Evolutionary conservation across 495 filamentous ascomycete species (phyloP), one percentile per base, ranked within the genome.

Genomic region (Penicillium macrosclerotiorum): DNA sequence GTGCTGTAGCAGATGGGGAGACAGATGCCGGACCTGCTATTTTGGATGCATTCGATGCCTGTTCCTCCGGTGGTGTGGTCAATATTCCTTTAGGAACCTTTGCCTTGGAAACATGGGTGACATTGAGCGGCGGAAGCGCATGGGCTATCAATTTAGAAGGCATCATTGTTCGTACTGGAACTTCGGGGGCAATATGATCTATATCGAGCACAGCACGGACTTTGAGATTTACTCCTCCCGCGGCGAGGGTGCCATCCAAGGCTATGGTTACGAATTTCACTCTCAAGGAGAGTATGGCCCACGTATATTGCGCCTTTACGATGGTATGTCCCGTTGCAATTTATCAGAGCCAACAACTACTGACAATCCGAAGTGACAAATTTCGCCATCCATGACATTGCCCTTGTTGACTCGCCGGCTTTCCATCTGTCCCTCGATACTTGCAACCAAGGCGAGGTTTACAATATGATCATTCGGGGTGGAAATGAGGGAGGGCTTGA

Each of bases 391-490:
- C 72, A 75, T 50, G 72, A 73, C 36, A 38, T 75, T 23, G 57
- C 59, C 3, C 48, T 77, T 6, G 62, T 74, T 23, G 73, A 77
- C 49, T 54, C 73, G 6, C 71, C 71, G 3, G 51, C 62, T 0
- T 77, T 73, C 50, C 70, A 77, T 37, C 37, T 76, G 9, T 54
- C 62, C 4, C 49, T 75, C 25, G 69, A 75, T 47, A 65, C 60
- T 20, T 69, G 65, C 40, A 52, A 45, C 8, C 72, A 73, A 44
- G 67, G 65, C 9, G 67, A 73, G 40, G 54, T 67, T 1, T 75
- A 77, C 39, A 67, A 75, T 44, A 64, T 75, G 55, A 65, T 65
- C 8, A 69, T 75, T 32, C 64, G 68, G 1, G 71, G 73, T 5
- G 63, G 52, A 4, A 64, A 72, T 30, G 42, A 57, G 19, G 73